Conservation (phyloP, 2,329 filamentous ascomycete species). For the Neocatenulostroma microsporum region DNA sequence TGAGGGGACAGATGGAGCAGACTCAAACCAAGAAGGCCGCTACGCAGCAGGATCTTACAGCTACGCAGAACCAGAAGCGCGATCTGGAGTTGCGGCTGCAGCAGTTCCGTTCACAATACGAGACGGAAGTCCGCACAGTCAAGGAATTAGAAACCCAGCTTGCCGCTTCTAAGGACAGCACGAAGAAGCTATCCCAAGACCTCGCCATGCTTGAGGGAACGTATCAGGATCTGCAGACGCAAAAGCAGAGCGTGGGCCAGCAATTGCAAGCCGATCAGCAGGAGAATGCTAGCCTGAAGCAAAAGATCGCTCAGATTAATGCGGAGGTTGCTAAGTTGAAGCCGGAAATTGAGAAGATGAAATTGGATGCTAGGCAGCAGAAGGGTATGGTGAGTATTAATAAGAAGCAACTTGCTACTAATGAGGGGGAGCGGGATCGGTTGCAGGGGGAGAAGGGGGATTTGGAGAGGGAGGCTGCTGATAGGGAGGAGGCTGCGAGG, state of each 20-base stretch:
- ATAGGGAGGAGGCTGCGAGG: slow-evolving; percentile 11
- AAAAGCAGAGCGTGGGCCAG: slow-evolving; percentile 67
- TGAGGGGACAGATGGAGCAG: slow-evolving; percentile 91
- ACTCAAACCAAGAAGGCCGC: slow-evolving; percentile 73
- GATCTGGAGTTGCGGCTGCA: slow-evolving; percentile 85
- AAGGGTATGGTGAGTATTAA: slow-evolving; percentile 96
- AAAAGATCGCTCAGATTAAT: slow-evolving; percentile 77
- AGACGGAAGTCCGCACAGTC: slow-evolving; percentile 84
- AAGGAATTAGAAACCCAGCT: slow-evolving; percentile 79
- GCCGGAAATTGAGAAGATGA: slow-evolving; percentile 86
- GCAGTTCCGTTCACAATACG: slow-evolving; percentile 80
- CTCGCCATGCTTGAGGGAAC: slow-evolving; percentile 74
- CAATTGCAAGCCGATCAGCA: slow-evolving; percentile 79
- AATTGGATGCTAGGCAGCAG: slow-evolving; percentile 84
- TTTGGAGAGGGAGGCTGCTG: slow-evolving; percentile 48
- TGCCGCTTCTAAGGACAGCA: slow-evolving; percentile 66
- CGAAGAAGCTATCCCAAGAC: slow-evolving; percentile 74
- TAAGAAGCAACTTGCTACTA: slow-evolving; percentile 91
- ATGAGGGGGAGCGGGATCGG: slow-evolving; percentile 81
- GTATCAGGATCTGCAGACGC: slow-evolving; percentile 70
- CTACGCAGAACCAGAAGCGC: slow-evolving; percentile 77
- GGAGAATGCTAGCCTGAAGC: slow-evolving; percentile 78
- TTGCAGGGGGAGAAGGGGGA: slow-evolving; percentile 71
- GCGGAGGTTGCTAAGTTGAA: slow-evolving; percentile 75
- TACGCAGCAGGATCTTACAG: slow-evolving; percentile 73